phyloP scores from a whole-genome alignment of 1,139 yeast genomes.

The Nakaseomyces delphensis region DNA sequence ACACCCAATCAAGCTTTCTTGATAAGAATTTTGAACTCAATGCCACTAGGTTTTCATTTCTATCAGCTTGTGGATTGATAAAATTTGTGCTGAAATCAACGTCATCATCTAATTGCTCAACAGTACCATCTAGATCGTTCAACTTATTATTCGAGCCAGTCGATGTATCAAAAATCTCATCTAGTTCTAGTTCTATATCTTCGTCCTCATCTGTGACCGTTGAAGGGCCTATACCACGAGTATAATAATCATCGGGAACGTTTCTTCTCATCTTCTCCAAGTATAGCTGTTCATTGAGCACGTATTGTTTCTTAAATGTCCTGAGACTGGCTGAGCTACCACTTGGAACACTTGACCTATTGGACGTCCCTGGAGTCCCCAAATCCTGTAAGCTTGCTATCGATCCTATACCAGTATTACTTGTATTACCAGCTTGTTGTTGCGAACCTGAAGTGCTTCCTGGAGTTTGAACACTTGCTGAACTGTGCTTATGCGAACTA shows the following conservation, averaged over 20 bases:
- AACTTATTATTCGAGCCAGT: constrained; percentile 17
- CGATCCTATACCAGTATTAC: not conserved
- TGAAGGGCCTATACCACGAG: constrained; percentile 44
- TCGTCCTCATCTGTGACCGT: constrained; percentile 17
- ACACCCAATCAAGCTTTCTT: constrained; percentile 4
- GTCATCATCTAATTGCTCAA: constrained; percentile 12
- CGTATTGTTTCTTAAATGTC: constrained; percentile 29
- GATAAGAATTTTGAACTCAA: constrained; percentile 23
- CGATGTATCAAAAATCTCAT: constrained; percentile 23
- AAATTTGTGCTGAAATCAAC: constrained; percentile 21
- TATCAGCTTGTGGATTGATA: constrained; percentile 16
- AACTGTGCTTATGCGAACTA: not conserved
- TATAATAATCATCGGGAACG: constrained; percentile 59
- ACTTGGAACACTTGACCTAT: constrained; percentile 14
- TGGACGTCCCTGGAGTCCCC: constrained; percentile 13
- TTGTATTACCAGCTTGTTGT: too few species aligned
- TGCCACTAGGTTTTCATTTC: constrained; percentile 19
- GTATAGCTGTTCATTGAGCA: constrained; percentile 60
- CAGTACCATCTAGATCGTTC: not conserved
- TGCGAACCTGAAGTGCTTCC: not conserved
- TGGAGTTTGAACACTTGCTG: not conserved
- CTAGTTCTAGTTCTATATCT: constrained; percentile 27
- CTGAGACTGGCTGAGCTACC: constrained; percentile 15
- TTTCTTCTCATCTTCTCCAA: constrained; percentile 57
- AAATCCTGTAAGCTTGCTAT: constrained; percentile 1